These are phyloP conservation scores for Calocybe cyanea DNA, from an alignment of 768 basidiomycete species.

Conservation along the genomic window DNA sequence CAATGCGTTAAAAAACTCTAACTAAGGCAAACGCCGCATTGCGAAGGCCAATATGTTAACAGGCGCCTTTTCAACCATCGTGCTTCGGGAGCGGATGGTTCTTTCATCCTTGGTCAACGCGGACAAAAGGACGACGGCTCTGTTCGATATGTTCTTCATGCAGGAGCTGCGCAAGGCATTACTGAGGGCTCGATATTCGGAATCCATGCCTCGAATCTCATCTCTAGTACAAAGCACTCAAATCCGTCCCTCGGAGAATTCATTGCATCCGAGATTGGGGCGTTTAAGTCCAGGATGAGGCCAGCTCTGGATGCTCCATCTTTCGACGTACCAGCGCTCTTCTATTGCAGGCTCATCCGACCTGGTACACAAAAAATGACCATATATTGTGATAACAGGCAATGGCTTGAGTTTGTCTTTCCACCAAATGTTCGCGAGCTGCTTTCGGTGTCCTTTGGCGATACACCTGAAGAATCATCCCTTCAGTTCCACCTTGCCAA, in stretches of 20 bases:
- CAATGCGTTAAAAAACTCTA: background rate
- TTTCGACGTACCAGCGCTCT: slow-evolving; percentile 15
- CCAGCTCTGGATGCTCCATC: background rate
- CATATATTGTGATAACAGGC: slow-evolving; percentile 22
- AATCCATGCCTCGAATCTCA: slow-evolving; percentile 23
- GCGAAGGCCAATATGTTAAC: slow-evolving; percentile 28
- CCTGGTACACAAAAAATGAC: slow-evolving; percentile 13
- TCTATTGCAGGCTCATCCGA: slow-evolving; percentile 23
- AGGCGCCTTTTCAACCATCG: slow-evolving; percentile 28
- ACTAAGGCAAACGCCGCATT: slow-evolving; percentile 32
- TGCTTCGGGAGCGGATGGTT: slow-evolving; percentile 23
- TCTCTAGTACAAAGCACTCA: slow-evolving; percentile 10
- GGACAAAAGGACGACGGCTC: slow-evolving; percentile 6
- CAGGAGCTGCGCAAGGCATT: slow-evolving; percentile 30
- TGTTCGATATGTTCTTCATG: slow-evolving; percentile 20
- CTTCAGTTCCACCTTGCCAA: slow-evolving; percentile 18
- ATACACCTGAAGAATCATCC: slow-evolving; percentile 13
- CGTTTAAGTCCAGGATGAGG: slow-evolving; percentile 19
- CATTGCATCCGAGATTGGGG: slow-evolving; percentile 17
- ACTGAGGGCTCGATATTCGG: slow-evolving; percentile 22
- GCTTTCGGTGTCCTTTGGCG: slow-evolving; percentile 16
- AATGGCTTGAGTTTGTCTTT: slow-evolving; percentile 24
- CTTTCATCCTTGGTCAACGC: slow-evolving; percentile 23
- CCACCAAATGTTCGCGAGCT: slow-evolving; percentile 7
- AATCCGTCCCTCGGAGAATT: slow-evolving; percentile 22